phyloP scores from a whole-genome alignment of 75 land plant genomes.

The Cunninghamia lanceolata region DNA sequence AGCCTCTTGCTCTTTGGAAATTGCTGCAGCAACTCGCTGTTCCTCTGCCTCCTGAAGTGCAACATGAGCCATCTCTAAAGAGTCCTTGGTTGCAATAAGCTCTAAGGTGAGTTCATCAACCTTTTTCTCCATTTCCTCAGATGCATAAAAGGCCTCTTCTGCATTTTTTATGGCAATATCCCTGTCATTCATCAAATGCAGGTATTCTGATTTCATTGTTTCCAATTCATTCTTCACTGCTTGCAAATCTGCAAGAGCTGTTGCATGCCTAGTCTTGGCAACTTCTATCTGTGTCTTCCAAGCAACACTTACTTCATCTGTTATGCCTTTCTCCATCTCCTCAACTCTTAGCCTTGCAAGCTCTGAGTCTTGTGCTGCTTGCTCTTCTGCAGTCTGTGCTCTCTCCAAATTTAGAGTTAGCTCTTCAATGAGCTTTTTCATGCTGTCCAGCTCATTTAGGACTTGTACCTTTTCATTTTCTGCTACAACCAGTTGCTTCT shows the following conservation, averaged over 20 bases:
- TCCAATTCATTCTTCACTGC: constrained; percentile 60
- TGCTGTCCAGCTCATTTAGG: constrained; percentile 53
- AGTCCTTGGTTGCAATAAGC: constrained; percentile 58
- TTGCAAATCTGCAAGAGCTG: constrained; percentile 58
- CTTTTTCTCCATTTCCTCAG: constrained; percentile 53
- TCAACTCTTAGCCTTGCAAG: constrained; percentile 49
- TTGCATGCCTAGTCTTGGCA: constrained; percentile 47
- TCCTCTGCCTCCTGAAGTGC: constrained; percentile 68
- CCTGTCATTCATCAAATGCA: constrained; percentile 34
- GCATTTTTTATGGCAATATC: constrained; percentile 44
- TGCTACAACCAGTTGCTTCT: constrained; percentile 43
- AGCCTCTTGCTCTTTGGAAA: constrained; percentile 35
- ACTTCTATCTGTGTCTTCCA: constrained; percentile 69
- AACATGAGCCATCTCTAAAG: constrained; percentile 57
- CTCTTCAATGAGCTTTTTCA: constrained; percentile 55
- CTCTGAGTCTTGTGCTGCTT: constrained; percentile 63
- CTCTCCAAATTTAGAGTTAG: constrained; percentile 54
- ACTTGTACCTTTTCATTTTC: constrained; percentile 51
- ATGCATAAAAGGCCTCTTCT: constrained; percentile 33
- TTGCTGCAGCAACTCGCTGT: constrained; percentile 44
- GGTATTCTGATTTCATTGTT: constrained; percentile 33
- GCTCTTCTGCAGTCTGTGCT: constrained; percentile 46
- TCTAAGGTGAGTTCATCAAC: constrained; percentile 72
- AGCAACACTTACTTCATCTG: constrained; percentile 59
- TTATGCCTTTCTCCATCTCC: constrained; percentile 72